phyloP scores from a whole-genome alignment of 2,329 filamentous ascomycete genomes.

The Pseudocercospora eumusae region DNA sequence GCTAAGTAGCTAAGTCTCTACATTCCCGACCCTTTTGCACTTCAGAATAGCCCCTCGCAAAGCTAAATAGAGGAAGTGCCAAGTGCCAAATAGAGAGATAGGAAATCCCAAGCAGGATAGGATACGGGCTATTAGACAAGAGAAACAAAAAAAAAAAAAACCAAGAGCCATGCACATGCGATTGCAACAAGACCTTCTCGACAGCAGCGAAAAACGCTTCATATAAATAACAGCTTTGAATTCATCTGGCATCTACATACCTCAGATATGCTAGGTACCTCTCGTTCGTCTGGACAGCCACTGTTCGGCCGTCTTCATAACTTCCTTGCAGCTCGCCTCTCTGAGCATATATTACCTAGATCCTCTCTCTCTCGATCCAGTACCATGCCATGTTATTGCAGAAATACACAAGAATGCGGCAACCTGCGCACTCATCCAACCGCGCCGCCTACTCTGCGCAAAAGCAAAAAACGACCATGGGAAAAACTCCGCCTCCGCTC shows the following conservation, averaged over 20 bases:
- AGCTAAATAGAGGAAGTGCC: too few species aligned
- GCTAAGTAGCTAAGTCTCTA: too few species aligned
- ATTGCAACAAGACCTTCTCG: neutral
- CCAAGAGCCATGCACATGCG: neutral
- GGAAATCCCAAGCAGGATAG: too few species aligned
- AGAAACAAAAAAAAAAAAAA: too few species aligned
- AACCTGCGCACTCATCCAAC: constrained; percentile 2
- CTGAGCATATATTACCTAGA: constrained; percentile 8
- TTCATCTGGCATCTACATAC: constrained; percentile 2
- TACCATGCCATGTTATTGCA: neutral
- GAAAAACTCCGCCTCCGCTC: constrained; percentile 1
- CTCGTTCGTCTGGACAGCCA: neutral
- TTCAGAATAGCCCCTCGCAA: too few species aligned
- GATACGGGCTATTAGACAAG: too few species aligned
- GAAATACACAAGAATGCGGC: constrained; percentile 2
- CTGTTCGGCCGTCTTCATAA: constrained; percentile 4
- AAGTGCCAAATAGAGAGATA: too few species aligned
- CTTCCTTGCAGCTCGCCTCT: constrained; percentile 8
- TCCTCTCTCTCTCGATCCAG: constrained; percentile 3
- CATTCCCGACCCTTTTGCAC: too few species aligned
- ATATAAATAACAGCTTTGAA: neutral
- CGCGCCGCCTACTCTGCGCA: neutral
- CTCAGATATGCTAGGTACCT: constrained; percentile 3
- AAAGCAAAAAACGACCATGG: constrained; percentile 1
- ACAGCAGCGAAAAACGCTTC: neutral